Evolutionary conservation across 768 basidiomycete genomes (phyloP).

Genomic region (Russula abietina): DNA sequence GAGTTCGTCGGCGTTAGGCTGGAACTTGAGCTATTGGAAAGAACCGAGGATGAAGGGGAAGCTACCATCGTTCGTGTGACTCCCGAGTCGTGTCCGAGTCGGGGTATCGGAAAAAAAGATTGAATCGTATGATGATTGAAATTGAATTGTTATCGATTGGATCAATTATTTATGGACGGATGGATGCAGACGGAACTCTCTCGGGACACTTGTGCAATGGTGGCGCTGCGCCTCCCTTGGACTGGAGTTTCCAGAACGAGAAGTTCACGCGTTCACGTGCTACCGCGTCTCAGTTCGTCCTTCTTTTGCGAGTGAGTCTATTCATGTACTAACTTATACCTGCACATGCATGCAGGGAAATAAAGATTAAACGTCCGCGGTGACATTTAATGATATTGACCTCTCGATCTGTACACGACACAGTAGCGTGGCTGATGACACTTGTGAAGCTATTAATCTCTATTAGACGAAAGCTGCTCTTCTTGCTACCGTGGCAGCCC

Average conservation of each 20-base stretch:
- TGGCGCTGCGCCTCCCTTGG: neutral
- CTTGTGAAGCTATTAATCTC: neutral
- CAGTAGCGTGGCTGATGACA: neutral
- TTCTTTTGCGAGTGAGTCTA: no score
- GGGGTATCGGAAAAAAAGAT: no score
- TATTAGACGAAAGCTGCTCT: neutral
- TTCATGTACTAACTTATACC: no score
- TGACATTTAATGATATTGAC: neutral
- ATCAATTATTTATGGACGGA: no score
- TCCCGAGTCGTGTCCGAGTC: no score
- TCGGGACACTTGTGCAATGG: no score
- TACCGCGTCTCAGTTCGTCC: no score
- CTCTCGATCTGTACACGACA: neutral
- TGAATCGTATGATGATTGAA: no score
- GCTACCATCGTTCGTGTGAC: slow-evolving; percentile 9
- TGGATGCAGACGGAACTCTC: no score
- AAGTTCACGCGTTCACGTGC: neutral
- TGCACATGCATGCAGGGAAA: no score
- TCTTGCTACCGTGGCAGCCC: neutral
- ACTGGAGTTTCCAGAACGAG: neutral
- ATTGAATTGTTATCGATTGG: neutral
- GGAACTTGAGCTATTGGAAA: slow-evolving; percentile 16
- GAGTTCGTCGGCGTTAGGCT: slow-evolving; percentile 17
- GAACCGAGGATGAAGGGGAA: slow-evolving; percentile 18
- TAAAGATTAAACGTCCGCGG: no score